These are phyloP conservation scores for Boletus sp. DNA, from an alignment of 768 basidiomycete species.

Conservation along the genomic window DNA sequence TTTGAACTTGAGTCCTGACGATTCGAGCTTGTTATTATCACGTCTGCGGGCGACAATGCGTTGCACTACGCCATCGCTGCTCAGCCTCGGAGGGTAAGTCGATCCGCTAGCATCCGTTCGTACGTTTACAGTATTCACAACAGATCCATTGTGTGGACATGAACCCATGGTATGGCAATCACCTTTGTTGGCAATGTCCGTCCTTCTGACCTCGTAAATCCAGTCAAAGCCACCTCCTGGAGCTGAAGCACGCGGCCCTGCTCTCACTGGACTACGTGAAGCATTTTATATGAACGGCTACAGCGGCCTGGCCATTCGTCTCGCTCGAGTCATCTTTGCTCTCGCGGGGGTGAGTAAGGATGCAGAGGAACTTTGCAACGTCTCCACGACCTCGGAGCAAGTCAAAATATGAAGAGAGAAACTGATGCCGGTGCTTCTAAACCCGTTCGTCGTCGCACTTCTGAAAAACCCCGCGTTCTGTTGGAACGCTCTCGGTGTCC, in stretches of 20 bases:
- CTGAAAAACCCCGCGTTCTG: slow-evolving; percentile 50
- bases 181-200: neutral
- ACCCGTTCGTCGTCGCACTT: slow-evolving; percentile 51
- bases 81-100: slow-evolving; percentile 48
- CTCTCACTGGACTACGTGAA: slow-evolving; percentile 51
- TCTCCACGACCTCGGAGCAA: slow-evolving; percentile 56
- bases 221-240: slow-evolving; percentile 74
- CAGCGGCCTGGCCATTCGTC: slow-evolving; percentile 62
- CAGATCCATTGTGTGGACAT: slow-evolving; percentile 72
- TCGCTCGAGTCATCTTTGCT: slow-evolving; percentile 55
- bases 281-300: slow-evolving; percentile 73
- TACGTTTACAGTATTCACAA: neutral
- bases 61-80: slow-evolving; percentile 75
- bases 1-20: slow-evolving; percentile 55
- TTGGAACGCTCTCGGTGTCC: slow-evolving; percentile 81
- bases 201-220: neutral
- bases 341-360: slow-evolving; percentile 58
- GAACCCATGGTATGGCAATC: slow-evolving; percentile 53
- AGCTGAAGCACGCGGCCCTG: slow-evolving; percentile 72
- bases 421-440: slow-evolving; percentile 60
- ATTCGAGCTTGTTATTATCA: slow-evolving; percentile 73
- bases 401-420: slow-evolving; percentile 58
- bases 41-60: slow-evolving; percentile 78
- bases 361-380: slow-evolving; percentile 54
- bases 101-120: neutral